Evolutionary conservation across 176 grass and related monocot genomes (phyloP).

Genomic region (Neostapfia colusana): DNA sequence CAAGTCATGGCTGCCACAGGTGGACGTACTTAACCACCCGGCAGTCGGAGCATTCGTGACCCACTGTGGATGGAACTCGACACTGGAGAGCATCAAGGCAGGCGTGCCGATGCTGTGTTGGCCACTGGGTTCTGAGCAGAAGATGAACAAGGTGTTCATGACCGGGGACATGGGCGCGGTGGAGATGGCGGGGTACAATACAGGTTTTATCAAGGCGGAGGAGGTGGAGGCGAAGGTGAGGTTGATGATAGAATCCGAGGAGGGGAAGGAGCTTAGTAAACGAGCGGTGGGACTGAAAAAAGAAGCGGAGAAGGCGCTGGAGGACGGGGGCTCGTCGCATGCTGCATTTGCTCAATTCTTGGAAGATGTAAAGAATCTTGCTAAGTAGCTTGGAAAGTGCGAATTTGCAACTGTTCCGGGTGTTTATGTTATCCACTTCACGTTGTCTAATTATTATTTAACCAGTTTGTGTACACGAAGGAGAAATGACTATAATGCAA

Average conservation of each 20-base stretch:
- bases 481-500: no score
- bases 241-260: no score
- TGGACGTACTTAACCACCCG: conserved; percentile 18
- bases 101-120: conserved; percentile 36
- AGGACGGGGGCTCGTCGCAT: conserved; percentile 26
- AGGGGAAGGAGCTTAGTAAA: neutral
- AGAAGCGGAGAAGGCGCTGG: conserved; percentile 10
- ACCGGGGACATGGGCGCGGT: conserved; percentile 24
- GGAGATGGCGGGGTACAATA: conserved; percentile 16
- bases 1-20: conserved; percentile 33
- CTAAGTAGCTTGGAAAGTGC: neutral
- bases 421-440: no score
- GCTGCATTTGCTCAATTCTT: conserved; percentile 26
- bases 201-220: conserved; percentile 29
- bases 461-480: no score
- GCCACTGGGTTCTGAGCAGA: conserved; percentile 39
- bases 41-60: conserved; percentile 37
- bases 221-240: neutral
- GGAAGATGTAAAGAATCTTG: neutral
- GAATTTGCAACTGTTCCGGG: neutral
- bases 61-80: conserved; percentile 57
- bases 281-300: conserved; percentile 17
- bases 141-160: conserved; percentile 33
- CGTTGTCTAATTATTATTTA: no score
- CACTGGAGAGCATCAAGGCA: conserved; percentile 21